Evolutionary conservation across 352 stramenopile genomes (phyloP).

Genomic region (Phytopythium chamaehyphon): DNA sequence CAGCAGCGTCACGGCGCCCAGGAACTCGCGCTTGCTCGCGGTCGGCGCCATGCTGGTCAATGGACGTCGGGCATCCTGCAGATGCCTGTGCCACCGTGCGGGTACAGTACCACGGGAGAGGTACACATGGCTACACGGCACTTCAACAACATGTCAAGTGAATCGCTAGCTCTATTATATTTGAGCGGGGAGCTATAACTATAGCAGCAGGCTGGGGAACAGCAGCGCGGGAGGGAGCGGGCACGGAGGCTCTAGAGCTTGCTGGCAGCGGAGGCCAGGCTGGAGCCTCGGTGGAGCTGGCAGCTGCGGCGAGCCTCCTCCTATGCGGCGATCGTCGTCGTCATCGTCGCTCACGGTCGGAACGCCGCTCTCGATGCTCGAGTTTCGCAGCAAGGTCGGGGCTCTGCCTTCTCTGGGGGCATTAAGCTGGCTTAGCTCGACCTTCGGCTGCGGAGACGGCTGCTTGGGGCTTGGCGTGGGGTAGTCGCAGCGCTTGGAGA

Average conservation of each 20-base stretch:
- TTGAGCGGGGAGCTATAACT: background rate
- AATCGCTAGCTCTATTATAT: background rate
- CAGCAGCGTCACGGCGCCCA: constrained; percentile 81
- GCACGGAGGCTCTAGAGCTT: background rate
- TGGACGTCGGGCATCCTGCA: background rate
- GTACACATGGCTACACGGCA: constrained; percentile 15
- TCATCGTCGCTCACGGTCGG: constrained; percentile 7
- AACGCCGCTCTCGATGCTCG: constrained; percentile 5
- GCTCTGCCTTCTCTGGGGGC: constrained; percentile 1
- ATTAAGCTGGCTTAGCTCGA: background rate
- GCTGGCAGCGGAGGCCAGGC: background rate
- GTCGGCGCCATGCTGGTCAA: constrained; percentile 7
- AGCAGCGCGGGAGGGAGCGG: no score
- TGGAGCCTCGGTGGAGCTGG: background rate
- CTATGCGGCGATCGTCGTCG: constrained; percentile 6
- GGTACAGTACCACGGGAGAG: constrained; percentile 3
- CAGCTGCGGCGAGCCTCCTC: constrained; percentile 3
- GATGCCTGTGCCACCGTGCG: constrained; percentile 8
- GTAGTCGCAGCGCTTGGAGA: constrained; percentile 36
- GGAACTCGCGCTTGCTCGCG: constrained; percentile 62
- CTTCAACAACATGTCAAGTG: background rate
- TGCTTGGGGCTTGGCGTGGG: constrained; percentile 12
- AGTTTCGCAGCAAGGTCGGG: background rate
- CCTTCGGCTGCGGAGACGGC: background rate
- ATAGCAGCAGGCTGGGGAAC: background rate